phyloP scores from a whole-genome alignment of 169 alveolate species.

The Amoebophrya sp. region DNA sequence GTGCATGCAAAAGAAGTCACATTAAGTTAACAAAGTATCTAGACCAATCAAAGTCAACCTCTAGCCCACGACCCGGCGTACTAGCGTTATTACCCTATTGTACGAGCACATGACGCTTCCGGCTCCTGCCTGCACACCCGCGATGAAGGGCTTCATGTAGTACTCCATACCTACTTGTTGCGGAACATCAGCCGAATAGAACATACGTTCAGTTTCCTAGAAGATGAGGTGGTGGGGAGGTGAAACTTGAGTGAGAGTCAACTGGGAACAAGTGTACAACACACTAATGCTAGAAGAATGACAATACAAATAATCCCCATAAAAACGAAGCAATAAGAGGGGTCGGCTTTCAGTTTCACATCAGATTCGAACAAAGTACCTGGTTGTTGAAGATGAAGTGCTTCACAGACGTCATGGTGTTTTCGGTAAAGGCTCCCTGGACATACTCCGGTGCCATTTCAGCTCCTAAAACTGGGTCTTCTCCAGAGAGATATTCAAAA shows the following conservation, averaged over 20 bases:
- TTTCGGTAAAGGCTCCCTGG: neutral
- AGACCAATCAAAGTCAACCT: too few species aligned
- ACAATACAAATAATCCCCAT: too few species aligned
- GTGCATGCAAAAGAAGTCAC: neutral
- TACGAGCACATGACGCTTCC: neutral
- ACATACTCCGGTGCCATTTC: neutral
- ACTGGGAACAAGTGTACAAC: too few species aligned
- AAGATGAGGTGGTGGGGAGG: too few species aligned
- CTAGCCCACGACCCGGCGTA: too few species aligned
- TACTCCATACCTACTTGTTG: neutral
- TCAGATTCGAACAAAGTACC: too few species aligned
- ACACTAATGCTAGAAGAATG: too few species aligned
- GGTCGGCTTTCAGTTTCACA: too few species aligned
- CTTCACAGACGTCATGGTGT: conserved; percentile 21
- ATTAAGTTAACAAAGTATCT: too few species aligned
- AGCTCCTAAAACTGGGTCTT: neutral
- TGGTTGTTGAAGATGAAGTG: conserved; percentile 24
- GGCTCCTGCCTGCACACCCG: conserved; percentile 3
- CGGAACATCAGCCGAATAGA: neutral
- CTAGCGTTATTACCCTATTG: neutral
- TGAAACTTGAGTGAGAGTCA: too few species aligned
- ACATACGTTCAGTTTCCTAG: neutral
- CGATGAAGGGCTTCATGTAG: conserved; percentile 28
- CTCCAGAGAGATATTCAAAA: neutral
- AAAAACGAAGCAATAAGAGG: too few species aligned